phyloP scores from a whole-genome alignment of 805 yeast species.

The Ogataea pignaliae region DNA sequence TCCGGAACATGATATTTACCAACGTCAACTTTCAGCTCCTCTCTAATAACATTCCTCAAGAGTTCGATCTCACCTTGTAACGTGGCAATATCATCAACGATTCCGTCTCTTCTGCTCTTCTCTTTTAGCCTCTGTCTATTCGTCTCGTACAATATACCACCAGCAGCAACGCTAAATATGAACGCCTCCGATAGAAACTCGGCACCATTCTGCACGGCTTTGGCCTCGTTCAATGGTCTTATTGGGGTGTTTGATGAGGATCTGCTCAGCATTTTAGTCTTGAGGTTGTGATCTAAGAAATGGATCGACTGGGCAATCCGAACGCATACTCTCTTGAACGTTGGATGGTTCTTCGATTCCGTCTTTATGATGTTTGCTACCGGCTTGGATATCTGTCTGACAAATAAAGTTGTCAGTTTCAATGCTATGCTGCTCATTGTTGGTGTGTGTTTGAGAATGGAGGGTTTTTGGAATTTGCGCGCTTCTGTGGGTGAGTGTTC shows the following conservation, averaged over 20 bases:
- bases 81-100: constrained; percentile 67
- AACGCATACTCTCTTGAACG: constrained; percentile 60
- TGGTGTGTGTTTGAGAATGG: not conserved
- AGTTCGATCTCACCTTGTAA: constrained; percentile 67
- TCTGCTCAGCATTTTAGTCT: constrained; percentile 57
- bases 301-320: constrained; percentile 69
- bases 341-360: constrained; percentile 70
- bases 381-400: constrained; percentile 77
- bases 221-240: constrained; percentile 75
- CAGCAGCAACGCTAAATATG: constrained; percentile 77
- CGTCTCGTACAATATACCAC: constrained; percentile 67
- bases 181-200: constrained; percentile 71
- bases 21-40: constrained; percentile 33
- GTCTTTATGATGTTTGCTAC: constrained; percentile 65
- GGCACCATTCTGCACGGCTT: constrained; percentile 82
- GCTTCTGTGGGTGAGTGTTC: too few relatives aligned
- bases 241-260: constrained; percentile 40
- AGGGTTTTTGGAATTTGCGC: too few relatives aligned
- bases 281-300: constrained; percentile 54
- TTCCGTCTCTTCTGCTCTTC: constrained; percentile 51
- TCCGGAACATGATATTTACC: constrained; percentile 48
- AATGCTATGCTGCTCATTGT: constrained; percentile 73
- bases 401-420: constrained; percentile 65
- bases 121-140: constrained; percentile 65
- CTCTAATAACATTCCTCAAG: constrained; percentile 42